Base-by-base conservation (phyloP, 768 basidiomycete species). In the Dacryopinax spathularia region DNA sequence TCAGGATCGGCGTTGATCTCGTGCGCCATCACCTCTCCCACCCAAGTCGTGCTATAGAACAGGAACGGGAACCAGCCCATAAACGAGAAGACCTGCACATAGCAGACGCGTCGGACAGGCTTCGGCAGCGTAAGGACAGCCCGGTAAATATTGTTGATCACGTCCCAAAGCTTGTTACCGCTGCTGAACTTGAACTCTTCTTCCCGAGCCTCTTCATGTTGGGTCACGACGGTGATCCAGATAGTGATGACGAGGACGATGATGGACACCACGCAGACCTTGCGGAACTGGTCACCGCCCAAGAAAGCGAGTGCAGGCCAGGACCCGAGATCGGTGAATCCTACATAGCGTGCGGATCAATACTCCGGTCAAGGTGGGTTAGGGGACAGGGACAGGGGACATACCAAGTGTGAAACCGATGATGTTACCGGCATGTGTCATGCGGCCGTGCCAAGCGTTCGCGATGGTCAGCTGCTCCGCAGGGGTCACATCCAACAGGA, bases 31-130 rank as follows among this genome's bases (percentile, higher is more conserved):
- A 96, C 79, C 75, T 96, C 92, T 3, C 91, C 91, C 62, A 97
- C 81, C 71, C 94, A 97, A 1, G 93, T 94, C 9, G 94, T 97
- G 16, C 89, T 91, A 64, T 91, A 93, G 74, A 97, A 96, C 37
- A 96, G 78, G 78, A 93, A 97, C 0, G 94, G 94, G 71, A 97
- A 97, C 90, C 94, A 97, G 67, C 91, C 92, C 91, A 95, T 95
- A 72, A 95, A 97, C 1, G 94, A 93, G 71, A 91, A 94, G 18
- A 97, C 74, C 70, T 97, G 94, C 2, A 96, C 93, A 70, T 87
- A 85, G 72, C 94, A 97, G 12, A 97, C 94, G 29, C 89, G 82
- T 60, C 85, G 83, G 43, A 97, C 86, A 13, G 91, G 87, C 66
- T 81, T 84, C 0, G 94, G 94, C 44, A 97, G 81, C 59, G 84